A percentile compares a stretch with the other conserved stretches of the same genome.
phyloP scores from a whole-genome alignment of 352 stramenopile species.

The Globisporangium acanthophoron region DNA sequence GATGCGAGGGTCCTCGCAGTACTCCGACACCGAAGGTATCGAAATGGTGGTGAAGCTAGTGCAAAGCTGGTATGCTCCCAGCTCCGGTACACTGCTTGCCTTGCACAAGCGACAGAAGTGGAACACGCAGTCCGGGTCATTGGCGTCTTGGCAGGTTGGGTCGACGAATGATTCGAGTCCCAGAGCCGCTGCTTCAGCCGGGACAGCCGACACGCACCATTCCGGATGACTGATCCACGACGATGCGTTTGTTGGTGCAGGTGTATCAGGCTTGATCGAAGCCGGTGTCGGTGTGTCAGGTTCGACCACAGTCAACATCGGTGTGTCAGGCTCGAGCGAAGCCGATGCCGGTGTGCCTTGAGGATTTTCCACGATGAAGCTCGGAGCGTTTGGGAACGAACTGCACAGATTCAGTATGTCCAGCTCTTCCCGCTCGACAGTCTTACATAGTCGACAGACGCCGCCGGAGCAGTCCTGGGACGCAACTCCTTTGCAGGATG shows the following conservation, averaged over 20 bases:
- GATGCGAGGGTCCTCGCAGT: constrained; percentile 1
- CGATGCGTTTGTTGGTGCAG: background rate
- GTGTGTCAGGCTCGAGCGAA: background rate
- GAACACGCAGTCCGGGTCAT: background rate
- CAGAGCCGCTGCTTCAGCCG: background rate
- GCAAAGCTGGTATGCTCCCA: background rate
- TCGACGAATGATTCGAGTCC: background rate
- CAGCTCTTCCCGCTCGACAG: background rate
- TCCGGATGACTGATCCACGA: background rate
- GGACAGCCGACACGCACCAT: background rate
- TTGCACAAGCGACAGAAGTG: background rate
- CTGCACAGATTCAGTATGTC: background rate
- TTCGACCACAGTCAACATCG: background rate
- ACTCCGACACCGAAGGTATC: background rate
- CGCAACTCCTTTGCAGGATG: background rate
- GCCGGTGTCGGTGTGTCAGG: background rate
- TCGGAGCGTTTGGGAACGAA: background rate
- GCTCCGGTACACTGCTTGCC: background rate
- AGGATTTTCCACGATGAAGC: background rate
- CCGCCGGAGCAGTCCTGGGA: constrained; percentile 1
- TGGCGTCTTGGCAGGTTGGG: background rate
- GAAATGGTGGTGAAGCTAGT: background rate
- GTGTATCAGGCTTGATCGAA: background rate
- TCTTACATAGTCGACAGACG: constrained; percentile 3
- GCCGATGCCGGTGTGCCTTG: background rate